Percentiles rank a stretch among this genome's conserved stretches.
Conservation (phyloP, 129 eudicot species). For the Lactuca saligna region DNA sequence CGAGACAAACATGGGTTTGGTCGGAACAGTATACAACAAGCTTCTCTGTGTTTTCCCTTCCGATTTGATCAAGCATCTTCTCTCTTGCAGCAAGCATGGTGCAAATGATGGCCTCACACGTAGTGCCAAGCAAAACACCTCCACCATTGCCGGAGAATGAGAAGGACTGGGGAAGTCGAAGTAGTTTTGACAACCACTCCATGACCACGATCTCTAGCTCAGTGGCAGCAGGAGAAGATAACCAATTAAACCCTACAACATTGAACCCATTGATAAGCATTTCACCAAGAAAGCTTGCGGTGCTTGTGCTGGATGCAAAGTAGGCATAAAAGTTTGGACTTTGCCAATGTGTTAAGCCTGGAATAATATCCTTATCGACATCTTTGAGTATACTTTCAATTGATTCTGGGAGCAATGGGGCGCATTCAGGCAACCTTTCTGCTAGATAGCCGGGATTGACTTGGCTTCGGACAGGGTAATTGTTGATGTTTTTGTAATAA, state of each 20-base stretch:
- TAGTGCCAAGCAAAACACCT: constrained; percentile 42
- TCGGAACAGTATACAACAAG: constrained; percentile 41
- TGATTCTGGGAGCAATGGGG: constrained; percentile 35
- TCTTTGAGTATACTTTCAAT: constrained; percentile 41
- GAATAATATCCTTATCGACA: constrained; percentile 29
- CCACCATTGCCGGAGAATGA: constrained; percentile 40
- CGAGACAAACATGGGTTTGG: constrained; percentile 39
- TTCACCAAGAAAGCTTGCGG: constrained; percentile 38
- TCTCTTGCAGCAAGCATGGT: constrained; percentile 38
- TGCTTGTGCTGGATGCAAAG: constrained; percentile 35
- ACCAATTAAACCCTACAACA: constrained; percentile 39
- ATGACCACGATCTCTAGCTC: constrained; percentile 43
- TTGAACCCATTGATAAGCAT: constrained; percentile 39
- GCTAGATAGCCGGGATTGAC: constrained; percentile 39
- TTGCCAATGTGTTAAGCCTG: constrained; percentile 48
- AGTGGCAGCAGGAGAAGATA: constrained; percentile 36
- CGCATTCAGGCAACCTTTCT: constrained; percentile 21
- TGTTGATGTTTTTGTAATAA: constrained; percentile 30
- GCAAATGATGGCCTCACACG: constrained; percentile 44
- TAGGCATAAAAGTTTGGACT: constrained; percentile 43
- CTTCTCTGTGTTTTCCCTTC: constrained; percentile 24
- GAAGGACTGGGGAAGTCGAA: constrained; percentile 37
- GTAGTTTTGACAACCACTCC: constrained; percentile 41
- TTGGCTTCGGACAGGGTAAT: constrained; percentile 37
- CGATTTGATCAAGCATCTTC: constrained; percentile 20